These are phyloP conservation scores for Termitomyces sp. DNA, from an alignment of 768 basidiomycete genomes.

Conservation along the genomic window DNA sequence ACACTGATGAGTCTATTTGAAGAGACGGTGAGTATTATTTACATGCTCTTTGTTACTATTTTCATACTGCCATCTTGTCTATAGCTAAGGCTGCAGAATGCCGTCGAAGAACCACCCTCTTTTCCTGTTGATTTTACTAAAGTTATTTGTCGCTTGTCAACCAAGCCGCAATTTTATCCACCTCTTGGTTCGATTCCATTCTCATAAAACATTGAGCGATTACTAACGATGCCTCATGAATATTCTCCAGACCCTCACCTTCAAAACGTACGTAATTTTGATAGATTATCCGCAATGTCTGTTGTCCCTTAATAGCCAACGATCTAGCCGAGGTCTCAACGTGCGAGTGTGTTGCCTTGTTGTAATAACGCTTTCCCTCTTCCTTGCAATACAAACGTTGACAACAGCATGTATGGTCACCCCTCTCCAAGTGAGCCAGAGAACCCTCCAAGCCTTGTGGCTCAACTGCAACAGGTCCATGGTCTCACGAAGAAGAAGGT, in stretches of 20 bases:
- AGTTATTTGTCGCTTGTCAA: constrained; percentile 41
- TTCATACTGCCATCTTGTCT: constrained; percentile 8
- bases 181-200: constrained; percentile 24
- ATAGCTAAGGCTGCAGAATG: constrained; percentile 37
- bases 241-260: constrained; percentile 12
- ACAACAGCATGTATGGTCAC: constrained; percentile 9
- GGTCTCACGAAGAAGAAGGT: constrained; percentile 70
- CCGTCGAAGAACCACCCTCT: constrained; percentile 37
- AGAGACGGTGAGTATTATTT: constrained; percentile 33
- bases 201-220: constrained; percentile 4
- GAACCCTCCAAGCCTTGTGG: constrained; percentile 49
- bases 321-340: constrained; percentile 14
- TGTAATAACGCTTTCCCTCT: constrained; percentile 35
- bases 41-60: not conserved
- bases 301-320: constrained; percentile 11
- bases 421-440: constrained; percentile 17
- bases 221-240: constrained; percentile 2
- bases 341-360: constrained; percentile 16
- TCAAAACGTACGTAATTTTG: constrained; percentile 32
- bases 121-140: constrained; percentile 35
- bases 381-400: constrained; percentile 5
- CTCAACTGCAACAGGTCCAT: constrained; percentile 62
- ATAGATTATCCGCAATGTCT: constrained; percentile 5
- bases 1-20: constrained; percentile 47
- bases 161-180: constrained; percentile 22